Base-by-base conservation (phyloP, 177 flowering plant genomes). In the Vitis hybrid region DNA sequence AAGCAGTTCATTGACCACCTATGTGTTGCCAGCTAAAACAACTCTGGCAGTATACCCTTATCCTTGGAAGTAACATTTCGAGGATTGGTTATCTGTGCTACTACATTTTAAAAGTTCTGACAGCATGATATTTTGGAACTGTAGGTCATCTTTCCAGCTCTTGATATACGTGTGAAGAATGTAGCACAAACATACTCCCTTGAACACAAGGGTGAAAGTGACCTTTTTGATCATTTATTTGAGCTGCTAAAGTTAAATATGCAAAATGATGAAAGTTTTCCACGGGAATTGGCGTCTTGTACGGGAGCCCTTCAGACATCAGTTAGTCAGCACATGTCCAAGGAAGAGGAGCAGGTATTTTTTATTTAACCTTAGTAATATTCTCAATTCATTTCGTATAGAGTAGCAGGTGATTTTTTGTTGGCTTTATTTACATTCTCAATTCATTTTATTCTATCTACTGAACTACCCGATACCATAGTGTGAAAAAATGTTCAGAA, bases 261-360 rank as follows among this genome's bases (percentile, higher is more conserved):
- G 46, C 71, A 73, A 52, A 68, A 69, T 65, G 78, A 76, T 69
- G 85, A 81, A 67, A 79, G 66, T 55, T 82, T 75, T 30, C 78
- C 81, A 1, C 77, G 77, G 78, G 82, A 84, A 76, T 69, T 84
- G 48, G 87, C 85, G 18, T 82, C 84, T 48, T 82, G 81, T 49
- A 79, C 85, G 3, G 81, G 87, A 66, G 87, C 85, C 54, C 84
- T 84, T 71, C 81, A 70, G 70, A 84, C 85, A 67, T 82, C 87
- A 50, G 54, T 84, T 60, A 77, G 73, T 67, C 85, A 84, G 75
- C 87, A 84, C 69, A 74, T 84, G 84, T 73, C 82, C 1, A 84
- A 84, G 69, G 87, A 84, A 69, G 81, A 84, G 75, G 81, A 80
- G 69, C 87, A 84, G 85, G 87, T 84, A 67, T 9, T 32, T 9